These are phyloP conservation scores for Pseudonitzschia pungens DNA, from an alignment of 108 stramenopile genomes.

Conservation along the genomic window DNA sequence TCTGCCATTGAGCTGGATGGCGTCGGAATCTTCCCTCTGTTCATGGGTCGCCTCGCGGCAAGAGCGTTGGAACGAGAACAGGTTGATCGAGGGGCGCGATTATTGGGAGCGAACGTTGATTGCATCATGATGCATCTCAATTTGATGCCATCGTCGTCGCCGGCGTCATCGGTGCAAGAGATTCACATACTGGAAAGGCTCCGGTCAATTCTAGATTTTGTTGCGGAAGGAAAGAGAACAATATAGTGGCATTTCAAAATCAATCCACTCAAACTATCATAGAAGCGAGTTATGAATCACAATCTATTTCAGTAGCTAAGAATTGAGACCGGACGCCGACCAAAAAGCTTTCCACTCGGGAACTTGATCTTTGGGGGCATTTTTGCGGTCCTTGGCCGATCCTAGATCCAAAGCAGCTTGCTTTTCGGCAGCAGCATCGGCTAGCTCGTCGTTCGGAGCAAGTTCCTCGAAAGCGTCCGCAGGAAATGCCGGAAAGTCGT, in stretches of 20 bases:
- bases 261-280: background rate
- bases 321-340: background rate
- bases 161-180: constrained; percentile 7
- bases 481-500: constrained; percentile 22
- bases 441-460: constrained; percentile 14
- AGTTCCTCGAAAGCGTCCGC: constrained; percentile 5
- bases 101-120: constrained; percentile 79
- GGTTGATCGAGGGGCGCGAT: constrained; percentile 62
- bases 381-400: background rate
- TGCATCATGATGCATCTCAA: constrained; percentile 50
- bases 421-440: background rate
- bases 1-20: constrained; percentile 51
- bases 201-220: constrained; percentile 12
- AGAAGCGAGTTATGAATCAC: too few relatives aligned
- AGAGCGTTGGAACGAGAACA: constrained; percentile 73
- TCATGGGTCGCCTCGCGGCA: constrained; percentile 53
- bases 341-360: constrained; percentile 2
- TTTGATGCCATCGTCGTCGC: constrained; percentile 15
- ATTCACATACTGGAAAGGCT: constrained; percentile 35
- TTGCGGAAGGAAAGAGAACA: constrained; percentile 5
- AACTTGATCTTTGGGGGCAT: background rate
- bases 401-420: too few relatives aligned
- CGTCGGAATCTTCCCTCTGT: constrained; percentile 61
- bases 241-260: background rate
- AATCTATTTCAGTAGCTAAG: background rate